Conservation (phyloP, 2,329 filamentous ascomycete genomes). For the Xylaria arbuscula region DNA sequence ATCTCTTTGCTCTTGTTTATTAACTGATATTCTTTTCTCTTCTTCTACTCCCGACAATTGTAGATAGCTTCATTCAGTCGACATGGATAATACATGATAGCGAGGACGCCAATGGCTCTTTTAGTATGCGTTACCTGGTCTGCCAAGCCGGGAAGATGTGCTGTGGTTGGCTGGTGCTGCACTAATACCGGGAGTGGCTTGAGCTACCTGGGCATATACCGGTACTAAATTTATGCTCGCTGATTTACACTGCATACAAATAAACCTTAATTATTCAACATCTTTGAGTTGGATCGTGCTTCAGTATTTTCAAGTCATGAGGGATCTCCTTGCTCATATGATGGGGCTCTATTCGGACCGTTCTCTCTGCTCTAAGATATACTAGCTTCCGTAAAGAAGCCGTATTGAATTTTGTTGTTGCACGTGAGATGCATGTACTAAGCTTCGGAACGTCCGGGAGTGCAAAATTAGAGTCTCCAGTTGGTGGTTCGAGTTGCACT, state of each 20-base stretch:
- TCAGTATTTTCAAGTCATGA: not conserved
- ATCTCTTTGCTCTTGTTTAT: not conserved
- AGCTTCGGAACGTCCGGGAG: constrained; percentile 25
- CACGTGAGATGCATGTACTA: constrained; percentile 20
- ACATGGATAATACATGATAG: not conserved
- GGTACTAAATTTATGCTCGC: not conserved
- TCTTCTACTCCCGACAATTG: not conserved
- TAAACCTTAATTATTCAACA: no score
- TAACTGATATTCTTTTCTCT: not conserved
- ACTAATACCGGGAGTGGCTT: not conserved
- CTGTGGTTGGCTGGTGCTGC: constrained; percentile 17
- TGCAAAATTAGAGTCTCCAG: not conserved
- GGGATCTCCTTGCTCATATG: not conserved
- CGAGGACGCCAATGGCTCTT: constrained; percentile 13
- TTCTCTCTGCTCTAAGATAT: not conserved
- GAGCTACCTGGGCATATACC: not conserved
- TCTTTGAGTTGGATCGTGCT: not conserved
- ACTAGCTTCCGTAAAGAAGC: not conserved
- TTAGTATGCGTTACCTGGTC: constrained; percentile 10
- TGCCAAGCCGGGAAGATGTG: constrained; percentile 23
- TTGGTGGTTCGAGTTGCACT: not conserved
- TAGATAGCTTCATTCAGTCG: not conserved
- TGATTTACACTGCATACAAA: not conserved
- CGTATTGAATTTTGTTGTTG: not conserved
- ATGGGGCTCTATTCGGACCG: constrained; percentile 12